Evolutionary conservation across 2,329 filamentous ascomycete species (phyloP).

Genomic region (Colletotrichum sublineola): DNA sequence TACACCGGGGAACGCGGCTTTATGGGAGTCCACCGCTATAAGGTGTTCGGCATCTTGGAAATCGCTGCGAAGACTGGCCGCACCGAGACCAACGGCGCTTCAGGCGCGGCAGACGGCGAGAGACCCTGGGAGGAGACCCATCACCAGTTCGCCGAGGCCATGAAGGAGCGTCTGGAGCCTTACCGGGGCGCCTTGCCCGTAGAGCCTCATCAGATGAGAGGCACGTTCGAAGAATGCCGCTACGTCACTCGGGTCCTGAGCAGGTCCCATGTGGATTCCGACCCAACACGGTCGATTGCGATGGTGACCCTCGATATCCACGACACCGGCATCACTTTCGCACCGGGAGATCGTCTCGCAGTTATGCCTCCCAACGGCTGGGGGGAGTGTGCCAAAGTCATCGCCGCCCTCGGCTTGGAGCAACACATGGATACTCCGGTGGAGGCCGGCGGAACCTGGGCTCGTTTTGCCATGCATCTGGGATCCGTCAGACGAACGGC

Average conservation of each 20-base stretch:
- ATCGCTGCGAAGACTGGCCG: conserved; percentile 67
- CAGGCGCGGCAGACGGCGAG: conserved; percentile 57
- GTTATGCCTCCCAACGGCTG: conserved; percentile 68
- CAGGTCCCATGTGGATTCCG: conserved; percentile 61
- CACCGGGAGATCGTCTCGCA: conserved; percentile 65
- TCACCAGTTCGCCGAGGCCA: conserved; percentile 63
- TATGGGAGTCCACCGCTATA: conserved; percentile 68
- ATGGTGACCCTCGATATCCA: conserved; percentile 65
- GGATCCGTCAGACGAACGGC: conserved; percentile 52
- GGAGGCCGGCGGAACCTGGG: conserved; percentile 56
- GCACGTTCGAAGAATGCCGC: conserved; percentile 67
- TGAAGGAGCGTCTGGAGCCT: conserved; percentile 66
- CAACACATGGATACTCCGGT: conserved; percentile 58
- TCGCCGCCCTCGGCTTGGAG: conserved; percentile 64
- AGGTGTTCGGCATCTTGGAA: conserved; percentile 68
- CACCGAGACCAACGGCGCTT: conserved; percentile 65
- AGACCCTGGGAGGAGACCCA: conserved; percentile 66
- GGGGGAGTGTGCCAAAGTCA: conserved; percentile 67
- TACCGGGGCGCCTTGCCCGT: conserved; percentile 60
- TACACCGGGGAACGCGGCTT: conserved; percentile 69
- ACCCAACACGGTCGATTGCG: conserved; percentile 60
- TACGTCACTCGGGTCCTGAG: conserved; percentile 60
- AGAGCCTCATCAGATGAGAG: conserved; percentile 67
- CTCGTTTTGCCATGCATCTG: conserved; percentile 61
- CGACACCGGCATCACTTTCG: conserved; percentile 66